phyloP scores from a whole-genome alignment of 495 filamentous ascomycete species.

The Penicillium cosmopolitanum region DNA sequence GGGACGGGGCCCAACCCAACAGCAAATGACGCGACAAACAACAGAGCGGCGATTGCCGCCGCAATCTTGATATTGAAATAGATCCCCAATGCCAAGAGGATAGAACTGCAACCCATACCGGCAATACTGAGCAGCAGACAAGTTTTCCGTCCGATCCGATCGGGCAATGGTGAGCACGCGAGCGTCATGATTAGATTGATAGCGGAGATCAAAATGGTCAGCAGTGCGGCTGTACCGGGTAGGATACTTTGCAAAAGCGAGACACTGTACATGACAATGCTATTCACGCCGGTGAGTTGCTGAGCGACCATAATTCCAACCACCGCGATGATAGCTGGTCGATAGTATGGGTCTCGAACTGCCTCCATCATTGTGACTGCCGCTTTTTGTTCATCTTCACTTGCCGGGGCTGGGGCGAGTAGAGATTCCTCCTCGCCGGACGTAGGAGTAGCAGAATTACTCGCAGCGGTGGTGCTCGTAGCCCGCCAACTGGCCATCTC shows the following conservation, averaged over 20 bases:
- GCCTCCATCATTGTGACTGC: conserved; percentile 71
- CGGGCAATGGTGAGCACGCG: conserved; percentile 78
- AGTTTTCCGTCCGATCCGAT: conserved; percentile 81
- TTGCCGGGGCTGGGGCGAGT: conserved; percentile 42
- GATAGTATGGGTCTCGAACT: conserved; percentile 64
- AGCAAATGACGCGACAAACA: conserved; percentile 88
- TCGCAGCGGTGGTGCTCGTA: conserved; percentile 47
- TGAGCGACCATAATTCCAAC: conserved; percentile 91
- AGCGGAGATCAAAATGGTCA: conserved; percentile 83
- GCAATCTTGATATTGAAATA: conserved; percentile 66
- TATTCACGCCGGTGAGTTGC: conserved; percentile 92
- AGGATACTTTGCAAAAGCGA: conserved; percentile 78
- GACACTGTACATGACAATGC: conserved; percentile 97
- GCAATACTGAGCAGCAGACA: conserved; percentile 79
- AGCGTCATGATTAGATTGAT: conserved; percentile 86
- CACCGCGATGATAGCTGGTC: conserved; percentile 80
- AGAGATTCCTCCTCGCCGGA: conserved; percentile 52
- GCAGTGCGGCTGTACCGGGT: conserved; percentile 71
- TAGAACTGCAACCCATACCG: conserved; percentile 78
- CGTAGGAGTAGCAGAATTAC: conserved; percentile 41
- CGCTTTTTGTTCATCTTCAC: conserved; percentile 28
- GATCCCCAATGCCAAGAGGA: conserved; percentile 78
- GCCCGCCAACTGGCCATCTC: conserved; percentile 70
- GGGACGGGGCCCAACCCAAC: conserved; percentile 92
- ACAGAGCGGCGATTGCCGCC: conserved; percentile 76